A percentile compares a stretch with the other conserved stretches of the same genome.
Conservation (phyloP, 2,329 filamentous ascomycete genomes). For the Fusarium pseudograminearum region DNA sequence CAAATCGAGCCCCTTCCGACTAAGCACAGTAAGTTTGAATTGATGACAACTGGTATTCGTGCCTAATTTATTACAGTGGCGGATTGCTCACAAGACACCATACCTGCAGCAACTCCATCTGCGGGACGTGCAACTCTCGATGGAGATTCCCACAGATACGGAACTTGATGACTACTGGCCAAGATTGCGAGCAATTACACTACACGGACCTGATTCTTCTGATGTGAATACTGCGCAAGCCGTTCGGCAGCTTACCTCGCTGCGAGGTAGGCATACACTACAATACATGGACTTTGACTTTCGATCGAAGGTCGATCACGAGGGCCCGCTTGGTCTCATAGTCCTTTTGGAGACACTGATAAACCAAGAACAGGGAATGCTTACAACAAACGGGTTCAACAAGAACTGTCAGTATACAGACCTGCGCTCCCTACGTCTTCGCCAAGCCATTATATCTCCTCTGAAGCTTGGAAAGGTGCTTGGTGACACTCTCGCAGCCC, state of each 20-base stretch:
- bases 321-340: slow-evolving; percentile 39
- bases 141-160: slow-evolving; percentile 8
- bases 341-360: slow-evolving; percentile 24
- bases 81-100: slow-evolving; percentile 46
- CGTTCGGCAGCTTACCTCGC: slow-evolving; percentile 45
- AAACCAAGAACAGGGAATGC: slow-evolving; percentile 32
- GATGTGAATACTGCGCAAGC: slow-evolving; percentile 41
- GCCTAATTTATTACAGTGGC: slow-evolving; percentile 42
- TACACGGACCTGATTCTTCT: slow-evolving; percentile 40
- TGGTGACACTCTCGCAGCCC: slow-evolving; percentile 41
- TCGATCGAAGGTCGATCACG: slow-evolving; percentile 43
- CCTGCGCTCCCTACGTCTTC: slow-evolving; percentile 49
- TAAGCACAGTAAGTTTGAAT: slow-evolving; percentile 40
- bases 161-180: slow-evolving; percentile 47
- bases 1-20: slow-evolving; percentile 28
- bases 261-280: slow-evolving; percentile 45
- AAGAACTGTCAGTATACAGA: slow-evolving; percentile 43
- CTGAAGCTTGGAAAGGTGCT: slow-evolving; percentile 44
- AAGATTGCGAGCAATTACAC: slow-evolving; percentile 49
- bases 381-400: slow-evolving; percentile 17
- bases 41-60: neutral
- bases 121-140: slow-evolving; percentile 44
- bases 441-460: slow-evolving; percentile 44
- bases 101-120: slow-evolving; percentile 51
- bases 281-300: slow-evolving; percentile 51